These are phyloP conservation scores for Acacia melanoxylon DNA, from an alignment of 306 rosid genomes.

Conservation along the genomic window DNA sequence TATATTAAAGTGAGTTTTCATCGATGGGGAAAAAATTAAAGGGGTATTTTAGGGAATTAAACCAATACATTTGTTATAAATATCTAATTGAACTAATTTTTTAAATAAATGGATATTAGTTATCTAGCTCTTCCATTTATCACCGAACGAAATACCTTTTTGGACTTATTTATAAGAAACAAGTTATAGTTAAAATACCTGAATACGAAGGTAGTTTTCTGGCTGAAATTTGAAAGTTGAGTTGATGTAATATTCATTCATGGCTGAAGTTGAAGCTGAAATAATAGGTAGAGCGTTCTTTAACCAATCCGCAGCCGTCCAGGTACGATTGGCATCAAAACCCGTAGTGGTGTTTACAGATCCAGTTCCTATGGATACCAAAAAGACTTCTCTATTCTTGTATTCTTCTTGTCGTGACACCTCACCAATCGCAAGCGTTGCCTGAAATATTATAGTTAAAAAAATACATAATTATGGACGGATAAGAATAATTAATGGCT, in stretches of 20 bases:
- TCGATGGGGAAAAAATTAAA: too few relatives aligned
- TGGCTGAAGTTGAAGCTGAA: conserved; percentile 19
- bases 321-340: conserved; percentile 34
- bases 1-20: too few relatives aligned
- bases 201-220: neutral
- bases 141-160: too few relatives aligned
- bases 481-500: too few relatives aligned
- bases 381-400: conserved; percentile 32
- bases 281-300: neutral
- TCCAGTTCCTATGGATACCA: conserved; percentile 57
- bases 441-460: conserved; percentile 13
- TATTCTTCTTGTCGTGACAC: conserved; percentile 32
- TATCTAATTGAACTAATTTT: too few relatives aligned
- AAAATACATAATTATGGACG: neutral
- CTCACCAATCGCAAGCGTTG: conserved; percentile 46
- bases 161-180: neutral
- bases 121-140: too few relatives aligned
- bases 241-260: conserved; percentile 5
- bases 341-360: conserved; percentile 24
- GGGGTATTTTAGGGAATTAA: too few relatives aligned
- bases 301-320: conserved; percentile 40
- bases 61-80: too few relatives aligned
- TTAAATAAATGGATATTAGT: too few relatives aligned
- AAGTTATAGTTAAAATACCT: neutral
- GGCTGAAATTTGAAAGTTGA: neutral